Percentiles rank a stretch among this genome's conserved stretches.
Evolutionary conservation across 2,329 filamentous ascomycete genomes (phyloP).

Genomic region (Fulvia fulva): DNA sequence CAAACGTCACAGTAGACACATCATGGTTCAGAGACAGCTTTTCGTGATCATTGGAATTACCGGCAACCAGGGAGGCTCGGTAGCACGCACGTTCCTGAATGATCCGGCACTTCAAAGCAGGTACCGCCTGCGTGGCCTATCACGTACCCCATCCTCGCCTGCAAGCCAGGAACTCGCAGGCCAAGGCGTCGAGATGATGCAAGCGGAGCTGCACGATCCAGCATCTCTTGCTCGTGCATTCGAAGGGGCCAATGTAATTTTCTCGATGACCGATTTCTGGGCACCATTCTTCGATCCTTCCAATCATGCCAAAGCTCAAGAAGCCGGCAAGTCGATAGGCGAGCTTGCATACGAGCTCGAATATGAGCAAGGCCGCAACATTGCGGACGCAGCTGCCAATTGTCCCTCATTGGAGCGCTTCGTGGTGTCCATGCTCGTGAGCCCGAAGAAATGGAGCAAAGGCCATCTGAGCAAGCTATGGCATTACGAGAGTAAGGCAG

Average conservation of each 20-base stretch:
- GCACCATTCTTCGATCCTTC: slow-evolving; percentile 12
- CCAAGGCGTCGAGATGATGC: slow-evolving; percentile 35
- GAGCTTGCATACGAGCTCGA: slow-evolving; percentile 23
- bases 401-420: slow-evolving; percentile 23
- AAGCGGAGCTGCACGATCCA: slow-evolving; percentile 30
- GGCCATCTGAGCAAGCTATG: slow-evolving; percentile 24
- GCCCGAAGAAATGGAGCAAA: slow-evolving; percentile 25
- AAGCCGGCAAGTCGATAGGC: slow-evolving; percentile 20
- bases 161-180: slow-evolving; percentile 31
- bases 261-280: slow-evolving; percentile 37
- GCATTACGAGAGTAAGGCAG: slow-evolving; percentile 31
- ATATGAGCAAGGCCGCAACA: slow-evolving; percentile 29
- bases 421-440: slow-evolving; percentile 25
- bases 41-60: neutral
- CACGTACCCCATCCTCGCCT: slow-evolving; percentile 38
- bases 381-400: slow-evolving; percentile 27
- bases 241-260: slow-evolving; percentile 35
- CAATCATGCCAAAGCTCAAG: slow-evolving; percentile 20
- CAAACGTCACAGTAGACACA: neutral
- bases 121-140: slow-evolving; percentile 33
- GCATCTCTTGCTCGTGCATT: slow-evolving; percentile 32
- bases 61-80: slow-evolving; percentile 7
- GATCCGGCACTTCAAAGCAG: slow-evolving; percentile 1
- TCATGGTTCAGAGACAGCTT: neutral
- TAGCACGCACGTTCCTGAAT: slow-evolving; percentile 25